Evolutionary conservation across 768 basidiomycete species (phyloP), one percentile per base, ranked within the genome.

Genomic region (Rhodotorula diobovata): DNA sequence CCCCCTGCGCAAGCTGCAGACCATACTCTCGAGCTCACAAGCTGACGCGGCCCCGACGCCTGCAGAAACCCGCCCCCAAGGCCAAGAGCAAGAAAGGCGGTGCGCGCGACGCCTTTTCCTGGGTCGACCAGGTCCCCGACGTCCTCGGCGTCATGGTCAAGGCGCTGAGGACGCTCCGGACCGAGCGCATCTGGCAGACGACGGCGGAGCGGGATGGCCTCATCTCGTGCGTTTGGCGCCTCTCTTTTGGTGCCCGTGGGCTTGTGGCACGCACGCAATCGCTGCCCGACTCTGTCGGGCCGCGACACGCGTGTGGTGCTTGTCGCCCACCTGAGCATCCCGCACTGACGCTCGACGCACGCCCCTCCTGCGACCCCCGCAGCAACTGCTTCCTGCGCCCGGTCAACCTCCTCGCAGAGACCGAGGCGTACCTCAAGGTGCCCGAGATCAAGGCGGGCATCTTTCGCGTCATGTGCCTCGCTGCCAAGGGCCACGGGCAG

Each of bases 401-500:
- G 1, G 90, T 89, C 0, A 94, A 94, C 79, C 87, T 90, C 76
- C 84, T 97, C 72, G 86, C 87, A 41, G 92, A 97, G 80, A 88
- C 84, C 76, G 93, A 97, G 78, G 82, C 84, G 57, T 91, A 91
- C 80, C 91, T 98, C 89, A 98, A 97, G 81, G 81, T 80, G 37
- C 79, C 84, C 35, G 84, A 85, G 14, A 89, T 93, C 81, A 87
- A 85, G 73, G 81, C 85, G 63, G 87, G 86, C n/a, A 85, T 90
- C 23, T 92, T 90, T 84, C 90, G 92, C 76, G 87, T 93, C 74
- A 87, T 97, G 65, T 97, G 93, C 80, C 82, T 89, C 61, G 89
- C 95, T 0, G 92, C 97, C 70, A 98, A 97, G 79, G 86, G 89
- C 76, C 93, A 97, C 72, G 87, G 85, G 8, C 94, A 97, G 75